Evolutionary conservation across 805 yeast species (phyloP).

Genomic region (Starmerella vaccinii): DNA sequence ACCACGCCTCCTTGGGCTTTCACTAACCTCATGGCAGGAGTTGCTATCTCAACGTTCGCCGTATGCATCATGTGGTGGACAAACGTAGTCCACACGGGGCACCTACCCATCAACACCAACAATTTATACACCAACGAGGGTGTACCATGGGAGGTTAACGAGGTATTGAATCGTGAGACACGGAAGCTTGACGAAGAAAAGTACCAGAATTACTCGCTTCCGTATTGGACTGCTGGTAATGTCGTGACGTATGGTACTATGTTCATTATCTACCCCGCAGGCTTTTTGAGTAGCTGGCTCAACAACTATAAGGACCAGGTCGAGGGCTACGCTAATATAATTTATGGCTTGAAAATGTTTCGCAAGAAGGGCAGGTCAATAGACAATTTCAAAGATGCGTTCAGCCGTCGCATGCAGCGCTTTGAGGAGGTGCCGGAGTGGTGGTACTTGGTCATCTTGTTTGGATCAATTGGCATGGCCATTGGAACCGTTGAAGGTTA

Average conservation of each 20-base stretch:
- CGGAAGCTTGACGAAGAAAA: slow-evolving; percentile 37
- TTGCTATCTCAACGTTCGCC: slow-evolving; percentile 28
- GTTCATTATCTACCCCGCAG: slow-evolving; percentile 48
- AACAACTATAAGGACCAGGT: slow-evolving; percentile 14
- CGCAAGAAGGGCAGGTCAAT: background rate
- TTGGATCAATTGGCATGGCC: slow-evolving; percentile 38
- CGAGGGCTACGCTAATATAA: background rate
- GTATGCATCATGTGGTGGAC: slow-evolving; percentile 34
- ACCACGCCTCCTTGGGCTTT: background rate
- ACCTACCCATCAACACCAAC: slow-evolving; percentile 43
- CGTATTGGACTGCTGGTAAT: slow-evolving; percentile 55
- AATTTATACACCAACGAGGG: background rate
- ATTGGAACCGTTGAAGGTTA: slow-evolving; percentile 36
- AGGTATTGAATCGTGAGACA: slow-evolving; percentile 36
- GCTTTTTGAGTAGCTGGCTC: slow-evolving; percentile 35
- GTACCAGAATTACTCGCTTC: slow-evolving; percentile 54
- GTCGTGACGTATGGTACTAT: slow-evolving; percentile 48
- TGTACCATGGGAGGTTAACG: slow-evolving; percentile 38
- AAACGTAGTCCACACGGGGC: slow-evolving; percentile 43
- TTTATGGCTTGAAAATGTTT: slow-evolving; percentile 22
- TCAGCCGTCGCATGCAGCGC: slow-evolving; percentile 44
- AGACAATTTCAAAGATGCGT: slow-evolving; percentile 39
- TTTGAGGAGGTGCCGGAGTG: slow-evolving; percentile 53
- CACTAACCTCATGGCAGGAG: background rate
- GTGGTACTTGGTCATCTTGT: slow-evolving; percentile 39